Evolutionary conservation across 1,139 yeast species (phyloP), one percentile per base, ranked within the genome.

Genomic region (Hyphopichia khmerensis): DNA sequence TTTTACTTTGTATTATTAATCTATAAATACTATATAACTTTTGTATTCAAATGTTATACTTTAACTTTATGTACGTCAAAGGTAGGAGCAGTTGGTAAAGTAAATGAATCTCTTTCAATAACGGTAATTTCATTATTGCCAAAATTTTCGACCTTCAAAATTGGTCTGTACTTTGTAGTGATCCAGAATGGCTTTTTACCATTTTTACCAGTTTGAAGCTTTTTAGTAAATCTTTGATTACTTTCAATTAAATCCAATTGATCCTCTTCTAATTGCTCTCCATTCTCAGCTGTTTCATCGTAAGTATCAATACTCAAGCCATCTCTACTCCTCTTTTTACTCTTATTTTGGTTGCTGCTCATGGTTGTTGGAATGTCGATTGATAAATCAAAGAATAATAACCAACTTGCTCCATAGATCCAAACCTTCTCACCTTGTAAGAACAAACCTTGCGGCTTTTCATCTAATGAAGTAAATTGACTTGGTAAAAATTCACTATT

Each of bases 351-450:
- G 29, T 26, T 26, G 10, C 10, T 26, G 10, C 29, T 26, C 29
- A 26, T 26, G 29, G 29, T 26, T 8, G 29, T 59, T 21, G 89
- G 87, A 42, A 84, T 67, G 52, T 84, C 81, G 43, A 74, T 61
- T n/a, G 75, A 62, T 48, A 87, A 67, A 59, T 91, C 93, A 41
- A 93, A 77, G 58, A 77, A 87, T 8, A 86, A 79, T 17, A 91
- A 59, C 96, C 96, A 93, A 40, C 79, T 78, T n/a, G 87, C 75
- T 2, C 97, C 96, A 78, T 87, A 90, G 17, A 90, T 63, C 97
- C 97, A 91, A 23, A 86, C 69, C 43, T 59, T 64, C 2, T 51
- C 54, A 11, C 47, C 55, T 40, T 75, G 69, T 2, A 67, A 56
- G 56, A 87, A 88, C 23, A 87, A 64, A 8, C 96, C 96, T 49